phyloP scores from a whole-genome alignment of 345 rosid species.

The Citrus medica region DNA sequence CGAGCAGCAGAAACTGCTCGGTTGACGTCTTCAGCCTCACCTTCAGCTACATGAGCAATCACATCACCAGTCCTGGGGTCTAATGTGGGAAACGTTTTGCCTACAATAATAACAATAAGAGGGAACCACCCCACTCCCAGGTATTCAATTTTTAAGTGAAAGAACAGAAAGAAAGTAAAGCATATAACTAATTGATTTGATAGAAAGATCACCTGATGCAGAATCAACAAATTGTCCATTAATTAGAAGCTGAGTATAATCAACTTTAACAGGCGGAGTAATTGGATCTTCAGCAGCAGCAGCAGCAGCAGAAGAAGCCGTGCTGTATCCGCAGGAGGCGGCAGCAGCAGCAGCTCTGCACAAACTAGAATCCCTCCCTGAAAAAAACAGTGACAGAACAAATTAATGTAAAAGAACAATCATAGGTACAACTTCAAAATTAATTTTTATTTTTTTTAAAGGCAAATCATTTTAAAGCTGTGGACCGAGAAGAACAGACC shows the following conservation, averaged over 20 bases:
- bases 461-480: not conserved
- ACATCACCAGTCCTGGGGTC: conserved; percentile 94
- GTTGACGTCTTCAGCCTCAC: conserved; percentile 79
- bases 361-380: conserved; percentile 42
- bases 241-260: conserved; percentile 64
- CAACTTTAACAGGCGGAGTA: conserved; percentile 56
- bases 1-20: conserved; percentile 92
- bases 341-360: conserved; percentile 32
- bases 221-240: conserved; percentile 77
- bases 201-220: conserved; percentile 60
- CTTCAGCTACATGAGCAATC: conserved; percentile 93
- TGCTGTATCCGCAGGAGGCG: conserved; percentile 39
- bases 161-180: not conserved
- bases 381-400: not conserved
- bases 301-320: conserved; percentile 39
- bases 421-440: not conserved
- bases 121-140: not conserved
- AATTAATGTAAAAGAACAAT: not conserved
- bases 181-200: not conserved
- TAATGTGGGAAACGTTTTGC: conserved; percentile 71
- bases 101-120: conserved; percentile 18
- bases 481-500: not conserved
- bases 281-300: conserved; percentile 55
- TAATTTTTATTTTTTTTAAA: no score
- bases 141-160: not conserved